Conservation (phyloP, 306 rosid species). For the Fagus sylvatica region DNA sequence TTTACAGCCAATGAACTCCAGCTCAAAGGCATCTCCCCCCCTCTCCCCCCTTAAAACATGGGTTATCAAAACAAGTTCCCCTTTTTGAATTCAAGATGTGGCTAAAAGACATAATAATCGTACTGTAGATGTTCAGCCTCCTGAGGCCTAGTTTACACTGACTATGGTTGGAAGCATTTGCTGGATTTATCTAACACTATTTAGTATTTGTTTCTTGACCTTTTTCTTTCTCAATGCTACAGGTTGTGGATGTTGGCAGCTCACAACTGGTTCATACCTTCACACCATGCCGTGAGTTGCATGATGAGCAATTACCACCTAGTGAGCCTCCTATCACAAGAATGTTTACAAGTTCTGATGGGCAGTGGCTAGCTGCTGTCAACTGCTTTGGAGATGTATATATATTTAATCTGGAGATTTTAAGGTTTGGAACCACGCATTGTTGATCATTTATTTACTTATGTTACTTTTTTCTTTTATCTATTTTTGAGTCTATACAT, state of each 20-base stretch:
- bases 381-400: slow-evolving; percentile 96
- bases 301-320: slow-evolving; percentile 60
- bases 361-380: slow-evolving; percentile 97
- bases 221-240: slow-evolving; percentile 23
- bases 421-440: slow-evolving; percentile 48
- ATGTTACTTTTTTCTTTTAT: background rate
- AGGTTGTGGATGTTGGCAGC: slow-evolving; percentile 72
- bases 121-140: too few relatives aligned
- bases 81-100: too few relatives aligned
- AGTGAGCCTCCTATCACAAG: slow-evolving; percentile 90
- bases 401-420: slow-evolving; percentile 76
- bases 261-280: slow-evolving; percentile 63
- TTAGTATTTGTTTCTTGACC: slow-evolving; percentile 15
- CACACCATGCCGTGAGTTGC: slow-evolving; percentile 59
- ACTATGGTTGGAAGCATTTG: background rate
- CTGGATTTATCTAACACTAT: slow-evolving; percentile 2
- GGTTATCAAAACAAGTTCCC: too few relatives aligned
- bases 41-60: too few relatives aligned
- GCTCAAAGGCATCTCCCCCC: too few relatives aligned
- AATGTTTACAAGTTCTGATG: slow-evolving; percentile 86
- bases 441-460: background rate
- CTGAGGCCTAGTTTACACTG: too few relatives aligned
- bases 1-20: too few relatives aligned
- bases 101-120: too few relatives aligned
- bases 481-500: background rate